Evolutionary conservation across 805 yeast species (phyloP), one percentile per base, ranked within the genome.

Genomic region (Kuraishia ogatae): DNA sequence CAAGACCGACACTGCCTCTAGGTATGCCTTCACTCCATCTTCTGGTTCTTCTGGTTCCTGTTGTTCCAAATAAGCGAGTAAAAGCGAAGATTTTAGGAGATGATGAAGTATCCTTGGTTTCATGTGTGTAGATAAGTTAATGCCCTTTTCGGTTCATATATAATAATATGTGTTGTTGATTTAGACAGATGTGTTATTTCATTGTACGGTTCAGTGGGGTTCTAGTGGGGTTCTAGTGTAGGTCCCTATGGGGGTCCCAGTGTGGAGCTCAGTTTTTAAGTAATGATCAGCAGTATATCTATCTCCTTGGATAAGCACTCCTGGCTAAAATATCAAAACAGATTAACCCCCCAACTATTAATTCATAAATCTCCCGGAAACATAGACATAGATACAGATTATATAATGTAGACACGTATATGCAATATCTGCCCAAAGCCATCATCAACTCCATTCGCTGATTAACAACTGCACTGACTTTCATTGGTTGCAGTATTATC

Each of bases 21-120:
- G 80, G 70, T 70, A 77, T 62, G 85, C 84, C 1, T 80, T 80
- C 59, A 69, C 67, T 54, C 62, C 64, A 56, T 66, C 74, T 22
- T 60, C 71, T 19, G 60, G 63, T 28, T 35, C 43, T 35, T 48
- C 57, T 26, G 65, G 63, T 24, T 63, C 70, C 47, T 71, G 74
- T 50, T 66, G 70, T 50, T 50, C 53, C 17, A 53, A 46, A 26
- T 22, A 52, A 22, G 39, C n/a, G n/a, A n/a, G n/a, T n/a, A n/a
- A n/a, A n/a, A n/a, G n/a, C n/a, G n/a, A n/a, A n/a, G n/a, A n/a
- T n/a, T n/a, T n/a, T n/a, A n/a, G n/a, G n/a, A n/a, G n/a, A n/a
- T n/a, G 29, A 48, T 10, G 23, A 35, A 19, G 26, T 39, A 19
- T 35, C 4, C 13, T 35, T 35, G 4, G n/a, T 13, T 35, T 35